Percentiles rank a stretch among this genome's conserved stretches.
Evolutionary conservation across 768 basidiomycete species (phyloP).

Genomic region (Pisolithus sp.): DNA sequence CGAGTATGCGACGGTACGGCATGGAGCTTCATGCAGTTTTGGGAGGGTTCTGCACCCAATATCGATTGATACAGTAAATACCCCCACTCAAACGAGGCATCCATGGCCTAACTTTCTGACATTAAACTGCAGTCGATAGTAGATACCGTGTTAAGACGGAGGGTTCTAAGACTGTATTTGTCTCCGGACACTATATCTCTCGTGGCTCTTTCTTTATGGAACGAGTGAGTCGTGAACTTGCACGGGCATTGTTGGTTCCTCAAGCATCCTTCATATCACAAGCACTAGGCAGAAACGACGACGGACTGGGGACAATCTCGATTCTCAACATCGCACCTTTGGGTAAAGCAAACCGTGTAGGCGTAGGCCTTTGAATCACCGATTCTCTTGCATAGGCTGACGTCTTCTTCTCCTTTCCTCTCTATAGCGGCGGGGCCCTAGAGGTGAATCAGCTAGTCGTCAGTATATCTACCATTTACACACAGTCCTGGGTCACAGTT

Average conservation of each 20-base stretch:
- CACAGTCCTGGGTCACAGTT: conserved; percentile 73
- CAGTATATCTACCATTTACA: conserved; percentile 70
- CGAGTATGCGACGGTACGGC: conserved; percentile 68
- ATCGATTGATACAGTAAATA: conserved; percentile 63
- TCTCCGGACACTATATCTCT: conserved; percentile 87
- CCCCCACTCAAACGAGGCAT: background rate
- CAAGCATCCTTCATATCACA: background rate
- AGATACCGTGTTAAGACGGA: conserved; percentile 50
- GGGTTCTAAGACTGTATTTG: conserved; percentile 59
- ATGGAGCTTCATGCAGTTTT: conserved; percentile 64
- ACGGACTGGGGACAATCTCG: conserved; percentile 59
- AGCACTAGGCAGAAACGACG: conserved; percentile 54
- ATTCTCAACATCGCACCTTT: conserved; percentile 70
- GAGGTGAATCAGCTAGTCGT: conserved; percentile 70
- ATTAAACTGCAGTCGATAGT: conserved; percentile 49
- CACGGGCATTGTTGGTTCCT: background rate
- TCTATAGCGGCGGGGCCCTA: conserved; percentile 65
- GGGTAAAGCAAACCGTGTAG: conserved; percentile 67
- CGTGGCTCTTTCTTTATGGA: conserved; percentile 83
- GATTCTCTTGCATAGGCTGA: conserved; percentile 89
- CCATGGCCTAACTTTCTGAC: background rate
- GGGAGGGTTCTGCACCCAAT: conserved; percentile 74
- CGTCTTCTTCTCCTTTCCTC: conserved; percentile 58
- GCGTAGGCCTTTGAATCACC: conserved; percentile 61
- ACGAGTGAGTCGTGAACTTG: conserved; percentile 23